Evolutionary conservation across 2,329 filamentous ascomycete species (phyloP), one percentile per base, ranked within the genome.

Genomic region (Anisogramma anomala): DNA sequence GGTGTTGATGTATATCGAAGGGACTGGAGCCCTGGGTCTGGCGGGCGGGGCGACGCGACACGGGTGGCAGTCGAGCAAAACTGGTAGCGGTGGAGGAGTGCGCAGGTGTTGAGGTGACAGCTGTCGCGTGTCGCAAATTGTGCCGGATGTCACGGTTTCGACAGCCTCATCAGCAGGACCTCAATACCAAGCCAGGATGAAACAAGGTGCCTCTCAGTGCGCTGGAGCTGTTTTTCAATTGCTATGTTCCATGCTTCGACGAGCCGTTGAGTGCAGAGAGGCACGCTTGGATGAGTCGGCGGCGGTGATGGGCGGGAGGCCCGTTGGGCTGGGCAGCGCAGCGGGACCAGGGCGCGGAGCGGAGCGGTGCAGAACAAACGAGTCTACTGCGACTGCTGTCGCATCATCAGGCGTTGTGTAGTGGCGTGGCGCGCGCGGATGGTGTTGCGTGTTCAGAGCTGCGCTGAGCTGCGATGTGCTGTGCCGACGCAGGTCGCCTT

Each of bases 71-170:
- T 23, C 22, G 22, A n/a, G n/a, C n/a, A n/a, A n/a, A n/a, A n/a
- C n/a, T n/a, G n/a, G n/a, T n/a, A n/a, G n/a, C n/a, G n/a, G n/a
- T n/a, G n/a, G n/a, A n/a, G n/a, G 35, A 8, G n/a, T 20, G 9
- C 26, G 19, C 31, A 31, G 23, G 23, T 22, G 30, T 36, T 30
- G 36, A 26, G 15, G 26, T 25, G 14, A 19, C 8, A 43, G 36
- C 36, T 40, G 41, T 46, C 44, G 44, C 43, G 33, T 37, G 44
- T 46, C 40, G 43, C 36, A 42, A 30, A 23, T 7, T 15, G 31
- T 22, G 17, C 31, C 14, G 23, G 19, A 18, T 41, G 27, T n/a
- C 20, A 35, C 22, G 11, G 7, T 32, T 9, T 9, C 22, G 22
- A 23, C 22, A 9, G 9, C 22, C 22, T 23, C 22, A 9, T 6